A percentile compares a stretch with the other conserved stretches of the same genome.
Evolutionary conservation across 2,329 filamentous ascomycete species (phyloP).

Genomic region (Elsinoe perseae): DNA sequence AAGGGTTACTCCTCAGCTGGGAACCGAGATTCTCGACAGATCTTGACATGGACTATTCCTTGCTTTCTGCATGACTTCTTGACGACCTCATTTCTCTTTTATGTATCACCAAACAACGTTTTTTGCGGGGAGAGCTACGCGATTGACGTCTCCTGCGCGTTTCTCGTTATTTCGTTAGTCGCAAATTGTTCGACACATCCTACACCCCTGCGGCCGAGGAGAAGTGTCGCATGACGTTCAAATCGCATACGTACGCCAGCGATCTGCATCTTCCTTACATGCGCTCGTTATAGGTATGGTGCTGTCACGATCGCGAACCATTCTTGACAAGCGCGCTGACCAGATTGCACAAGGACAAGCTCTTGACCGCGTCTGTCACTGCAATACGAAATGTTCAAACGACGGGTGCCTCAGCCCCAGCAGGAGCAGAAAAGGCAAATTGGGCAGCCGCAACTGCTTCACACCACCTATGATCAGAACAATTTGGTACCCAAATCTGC

Average conservation of each 20-base stretch:
- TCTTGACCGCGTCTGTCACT: neutral
- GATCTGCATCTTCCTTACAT: neutral
- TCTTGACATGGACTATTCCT: neutral
- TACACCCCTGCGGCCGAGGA: constrained; percentile 6
- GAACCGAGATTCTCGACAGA: neutral
- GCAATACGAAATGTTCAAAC: constrained; percentile 15
- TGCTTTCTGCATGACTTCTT: neutral
- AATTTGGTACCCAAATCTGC: constrained; percentile 7
- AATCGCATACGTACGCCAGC: neutral
- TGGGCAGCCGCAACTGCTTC: constrained; percentile 16
- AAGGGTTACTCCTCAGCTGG: neutral
- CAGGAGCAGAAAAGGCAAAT: constrained; percentile 15
- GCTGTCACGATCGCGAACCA: neutral
- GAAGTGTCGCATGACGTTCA: neutral
- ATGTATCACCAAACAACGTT: constrained; percentile 9
- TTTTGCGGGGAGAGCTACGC: neutral
- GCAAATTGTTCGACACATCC: neutral
- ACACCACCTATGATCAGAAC: constrained; percentile 16
- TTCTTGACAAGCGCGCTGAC: constrained; percentile 5
- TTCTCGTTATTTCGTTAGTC: neutral
- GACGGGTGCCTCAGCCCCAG: constrained; percentile 5
- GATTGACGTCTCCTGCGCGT: neutral
- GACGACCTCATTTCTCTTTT: neutral
- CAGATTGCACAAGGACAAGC: neutral
- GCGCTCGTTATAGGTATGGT: constrained; percentile 3